phyloP scores from a whole-genome alignment of 2,329 filamentous ascomycete genomes.

The Harringtonia lauricola region DNA sequence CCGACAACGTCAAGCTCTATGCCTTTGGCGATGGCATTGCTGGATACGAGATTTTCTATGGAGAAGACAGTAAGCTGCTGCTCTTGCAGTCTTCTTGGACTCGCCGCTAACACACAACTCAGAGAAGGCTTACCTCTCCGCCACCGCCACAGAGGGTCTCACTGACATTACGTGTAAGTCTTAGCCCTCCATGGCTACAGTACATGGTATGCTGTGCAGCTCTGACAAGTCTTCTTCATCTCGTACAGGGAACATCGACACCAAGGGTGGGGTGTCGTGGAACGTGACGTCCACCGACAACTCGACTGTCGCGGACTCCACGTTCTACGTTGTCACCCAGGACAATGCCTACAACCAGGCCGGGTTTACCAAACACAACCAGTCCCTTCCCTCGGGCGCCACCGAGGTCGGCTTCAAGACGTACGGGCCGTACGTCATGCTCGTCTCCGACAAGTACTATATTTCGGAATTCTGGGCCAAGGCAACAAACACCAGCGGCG shows the following conservation, averaged over 20 bases:
- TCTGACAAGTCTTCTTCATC: too few relatives aligned
- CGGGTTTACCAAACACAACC: background rate
- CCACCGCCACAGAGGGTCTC: background rate
- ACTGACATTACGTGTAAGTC: background rate
- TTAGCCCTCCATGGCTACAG: too few relatives aligned
- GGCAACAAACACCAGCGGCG: background rate
- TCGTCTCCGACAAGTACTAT: background rate
- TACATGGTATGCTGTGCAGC: background rate
- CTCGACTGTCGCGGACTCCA: background rate
- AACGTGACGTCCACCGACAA: slow-evolving; percentile 1
- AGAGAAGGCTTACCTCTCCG: background rate
- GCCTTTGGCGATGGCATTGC: background rate
- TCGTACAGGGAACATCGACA: slow-evolving; percentile 5
- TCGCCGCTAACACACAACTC: background rate
- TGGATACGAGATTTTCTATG: background rate
- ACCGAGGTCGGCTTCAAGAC: slow-evolving; percentile 2
- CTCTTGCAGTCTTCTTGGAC: background rate
- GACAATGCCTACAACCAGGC: background rate
- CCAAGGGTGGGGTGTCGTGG: slow-evolving; percentile 1
- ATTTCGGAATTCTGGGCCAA: slow-evolving; percentile 6
- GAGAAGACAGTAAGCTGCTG: background rate
- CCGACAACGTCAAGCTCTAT: background rate
- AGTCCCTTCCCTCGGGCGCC: background rate
- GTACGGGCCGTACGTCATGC: slow-evolving; percentile 6
- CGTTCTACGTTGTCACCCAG: slow-evolving; percentile 8